Evolutionary conservation across 805 yeast species (phyloP).

Genomic region (Hagleromyces aurorensis): DNA sequence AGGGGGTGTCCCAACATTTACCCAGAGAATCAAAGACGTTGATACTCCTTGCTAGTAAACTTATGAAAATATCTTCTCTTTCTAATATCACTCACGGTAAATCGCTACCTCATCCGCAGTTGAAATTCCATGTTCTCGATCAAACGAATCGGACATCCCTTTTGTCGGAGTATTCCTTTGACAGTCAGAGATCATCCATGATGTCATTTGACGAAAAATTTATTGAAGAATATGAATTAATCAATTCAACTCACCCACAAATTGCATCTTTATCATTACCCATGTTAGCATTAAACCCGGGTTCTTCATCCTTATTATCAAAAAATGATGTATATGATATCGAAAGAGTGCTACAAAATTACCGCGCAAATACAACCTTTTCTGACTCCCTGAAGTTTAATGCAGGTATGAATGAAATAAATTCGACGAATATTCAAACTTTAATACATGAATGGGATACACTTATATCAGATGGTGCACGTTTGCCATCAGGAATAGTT

Average conservation of each 20-base stretch:
- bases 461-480: conserved; percentile 1
- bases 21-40: conserved; percentile 61
- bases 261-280: conserved; percentile 36
- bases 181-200: conserved; percentile 19
- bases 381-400: conserved; percentile 1
- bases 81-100: conserved; percentile 28
- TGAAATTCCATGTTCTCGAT: conserved; percentile 44
- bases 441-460: conserved; percentile 9
- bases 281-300: conserved; percentile 24
- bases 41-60: conserved; percentile 52
- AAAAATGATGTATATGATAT: conserved; percentile 30
- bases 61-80: conserved; percentile 35
- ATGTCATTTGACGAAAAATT: conserved; percentile 38
- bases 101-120: conserved; percentile 39
- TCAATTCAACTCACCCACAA: conserved; percentile 30
- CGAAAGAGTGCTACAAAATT: conserved; percentile 44
- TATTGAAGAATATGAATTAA: conserved; percentile 51
- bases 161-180: conserved; percentile 32
- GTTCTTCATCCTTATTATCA: conserved; percentile 33
- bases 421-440: conserved; percentile 6
- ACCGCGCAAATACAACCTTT: conserved; percentile 29
- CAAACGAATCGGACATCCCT: conserved; percentile 23
- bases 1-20: conserved; percentile 50
- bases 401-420: conserved; percentile 2
- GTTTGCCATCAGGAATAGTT: conserved; percentile 5